These are phyloP conservation scores for Coccomyxa sp. DNA, from an alignment of 139 green algal genomes.

Conservation along the genomic window DNA sequence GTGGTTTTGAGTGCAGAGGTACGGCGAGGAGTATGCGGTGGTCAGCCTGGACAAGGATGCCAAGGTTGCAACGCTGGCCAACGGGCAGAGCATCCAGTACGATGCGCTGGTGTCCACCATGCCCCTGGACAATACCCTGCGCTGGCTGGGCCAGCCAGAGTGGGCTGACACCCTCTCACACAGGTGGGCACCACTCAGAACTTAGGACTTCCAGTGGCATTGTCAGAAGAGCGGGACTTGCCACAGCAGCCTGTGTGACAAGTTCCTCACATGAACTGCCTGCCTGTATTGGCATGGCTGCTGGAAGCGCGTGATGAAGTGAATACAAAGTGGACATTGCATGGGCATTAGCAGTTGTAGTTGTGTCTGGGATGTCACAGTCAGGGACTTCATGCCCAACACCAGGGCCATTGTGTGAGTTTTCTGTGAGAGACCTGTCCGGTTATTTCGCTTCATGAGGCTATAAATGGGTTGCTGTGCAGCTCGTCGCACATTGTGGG, in stretches of 20 bases:
- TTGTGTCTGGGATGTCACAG: too few species aligned
- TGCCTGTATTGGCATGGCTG: too few species aligned
- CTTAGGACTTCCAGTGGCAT: too few species aligned
- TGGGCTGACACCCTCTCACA: slow-evolving; percentile 70
- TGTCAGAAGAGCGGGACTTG: too few species aligned
- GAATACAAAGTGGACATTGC: too few species aligned
- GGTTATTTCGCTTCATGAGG: not conserved
- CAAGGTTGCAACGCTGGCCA: slow-evolving; percentile 45
- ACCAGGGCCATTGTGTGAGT: too few species aligned
- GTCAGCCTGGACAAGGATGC: slow-evolving; percentile 66
- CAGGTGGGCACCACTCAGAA: slow-evolving; percentile 15
- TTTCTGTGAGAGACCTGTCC: too few species aligned
- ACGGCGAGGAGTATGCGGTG: slow-evolving; percentile 41
- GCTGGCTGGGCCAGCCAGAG: slow-evolving; percentile 59
- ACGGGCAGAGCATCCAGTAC: slow-evolving; percentile 45
- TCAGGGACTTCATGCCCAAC: too few species aligned
- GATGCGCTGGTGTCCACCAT: slow-evolving; percentile 73
- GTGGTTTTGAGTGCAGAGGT: slow-evolving; percentile 37
- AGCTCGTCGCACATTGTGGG: slow-evolving; percentile 79
- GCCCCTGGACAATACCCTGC: slow-evolving; percentile 73
- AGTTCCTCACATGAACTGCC: too few species aligned
- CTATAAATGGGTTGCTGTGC: not conserved
- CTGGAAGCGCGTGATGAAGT: too few species aligned
- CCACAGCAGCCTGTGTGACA: too few species aligned
- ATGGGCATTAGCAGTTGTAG: too few species aligned